These are phyloP conservation scores for Starmerella floris DNA, from an alignment of 805 yeast genomes.

Conservation along the genomic window DNA sequence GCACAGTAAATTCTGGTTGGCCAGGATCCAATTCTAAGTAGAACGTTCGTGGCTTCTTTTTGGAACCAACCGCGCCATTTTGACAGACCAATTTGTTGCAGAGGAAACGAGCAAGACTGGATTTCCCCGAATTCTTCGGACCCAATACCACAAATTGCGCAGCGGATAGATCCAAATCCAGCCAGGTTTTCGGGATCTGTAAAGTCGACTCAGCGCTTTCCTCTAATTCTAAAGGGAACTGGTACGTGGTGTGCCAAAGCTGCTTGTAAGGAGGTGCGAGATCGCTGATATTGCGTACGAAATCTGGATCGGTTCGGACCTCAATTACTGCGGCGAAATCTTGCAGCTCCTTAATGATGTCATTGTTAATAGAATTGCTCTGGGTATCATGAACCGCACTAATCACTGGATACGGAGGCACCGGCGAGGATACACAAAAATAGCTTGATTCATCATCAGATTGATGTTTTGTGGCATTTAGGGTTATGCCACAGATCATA, in stretches of 20 bases:
- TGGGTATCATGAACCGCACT: slow-evolving; percentile 7
- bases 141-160: slow-evolving; percentile 38
- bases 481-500: slow-evolving; percentile 20
- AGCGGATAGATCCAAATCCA: slow-evolving; percentile 5
- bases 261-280: slow-evolving; percentile 24
- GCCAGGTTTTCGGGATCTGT: slow-evolving; percentile 19
- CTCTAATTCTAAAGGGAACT: not conserved
- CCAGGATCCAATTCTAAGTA: slow-evolving; percentile 80
- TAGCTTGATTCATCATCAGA: not conserved
- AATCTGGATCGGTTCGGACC: not conserved
- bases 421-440: slow-evolving; percentile 11
- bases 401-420: slow-evolving; percentile 19
- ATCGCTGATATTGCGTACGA: slow-evolving; percentile 5
- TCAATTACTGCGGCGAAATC: slow-evolving; percentile 8
- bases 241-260: slow-evolving; percentile 15
- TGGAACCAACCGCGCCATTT: slow-evolving; percentile 14
- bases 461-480: slow-evolving; percentile 4
- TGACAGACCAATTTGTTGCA: slow-evolving; percentile 11
- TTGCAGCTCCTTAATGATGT: not conserved
- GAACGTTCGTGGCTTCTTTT: slow-evolving; percentile 29
- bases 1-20: slow-evolving; percentile 64
- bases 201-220: not conserved
- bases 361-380: not conserved
- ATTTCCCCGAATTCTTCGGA: slow-evolving; percentile 69
- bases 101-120: slow-evolving; percentile 48